Percentiles rank a stretch among this genome's conserved stretches.
phyloP scores from a whole-genome alignment of 331 rosid genomes.

The Ulmus americana region DNA sequence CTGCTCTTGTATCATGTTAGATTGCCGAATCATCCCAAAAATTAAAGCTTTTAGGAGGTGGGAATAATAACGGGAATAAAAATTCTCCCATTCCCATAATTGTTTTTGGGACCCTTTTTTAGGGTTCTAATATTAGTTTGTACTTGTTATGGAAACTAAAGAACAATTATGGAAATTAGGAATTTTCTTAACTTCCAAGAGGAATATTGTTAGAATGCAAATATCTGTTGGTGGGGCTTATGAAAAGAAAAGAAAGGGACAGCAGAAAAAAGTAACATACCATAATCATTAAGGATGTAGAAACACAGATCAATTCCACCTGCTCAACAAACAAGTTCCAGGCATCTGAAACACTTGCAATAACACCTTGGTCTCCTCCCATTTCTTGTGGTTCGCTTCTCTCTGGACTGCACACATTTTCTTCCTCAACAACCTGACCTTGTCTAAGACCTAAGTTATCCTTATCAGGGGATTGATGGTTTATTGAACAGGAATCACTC shows the following conservation, averaged over 20 bases:
- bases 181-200: background rate
- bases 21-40: no score
- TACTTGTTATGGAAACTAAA: no score
- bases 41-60: no score
- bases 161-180: no score
- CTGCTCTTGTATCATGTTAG: no score
- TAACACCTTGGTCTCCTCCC: constrained; percentile 26
- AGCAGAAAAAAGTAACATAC: constrained; percentile 36
- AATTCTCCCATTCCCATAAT: no score
- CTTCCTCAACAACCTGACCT: constrained; percentile 33
- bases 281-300: constrained; percentile 73
- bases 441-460: constrained; percentile 27
- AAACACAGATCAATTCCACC: constrained; percentile 67
- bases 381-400: constrained; percentile 34
- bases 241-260: constrained; percentile 1
- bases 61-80: no score
- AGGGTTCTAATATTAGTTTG: no score
- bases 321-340: constrained; percentile 88
- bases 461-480: constrained; percentile 26
- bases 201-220: background rate
- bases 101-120: no score
- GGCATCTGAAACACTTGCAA: constrained; percentile 48
- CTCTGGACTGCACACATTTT: constrained; percentile 29
- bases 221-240: no score
- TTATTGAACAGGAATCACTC: constrained; percentile 35